A percentile compares a stretch with the other conserved stretches of the same genome.
phyloP scores from a whole-genome alignment of 1,284 basidiomycete genomes.

The Albatrellus sp. region DNA sequence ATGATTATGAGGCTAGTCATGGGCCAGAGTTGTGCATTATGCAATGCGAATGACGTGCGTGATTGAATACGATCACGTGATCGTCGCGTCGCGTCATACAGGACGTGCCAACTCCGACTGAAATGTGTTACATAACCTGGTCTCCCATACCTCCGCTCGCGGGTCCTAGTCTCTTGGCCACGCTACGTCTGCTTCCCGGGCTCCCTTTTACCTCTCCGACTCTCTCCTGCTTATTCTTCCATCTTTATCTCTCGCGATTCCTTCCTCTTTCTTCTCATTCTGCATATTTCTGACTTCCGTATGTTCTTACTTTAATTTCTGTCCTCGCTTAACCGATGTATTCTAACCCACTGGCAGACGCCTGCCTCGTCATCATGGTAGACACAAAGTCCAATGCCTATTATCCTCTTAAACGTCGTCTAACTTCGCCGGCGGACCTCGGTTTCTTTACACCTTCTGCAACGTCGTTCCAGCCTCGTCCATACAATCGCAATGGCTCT shows the following conservation, averaged over 20 bases:
- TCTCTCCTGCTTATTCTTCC: constrained; percentile 4
- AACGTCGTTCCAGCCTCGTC: constrained; percentile 44
- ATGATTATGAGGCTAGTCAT: too few relatives aligned
- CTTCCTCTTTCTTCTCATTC: constrained; percentile 4
- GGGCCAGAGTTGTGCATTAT: too few relatives aligned
- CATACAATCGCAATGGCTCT: constrained; percentile 32
- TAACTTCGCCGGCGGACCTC: constrained; percentile 30
- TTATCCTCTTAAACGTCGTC: constrained; percentile 35
- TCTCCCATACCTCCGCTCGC: not conserved
- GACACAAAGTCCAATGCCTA: constrained; percentile 10
- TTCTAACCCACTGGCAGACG: not conserved
- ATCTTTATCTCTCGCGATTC: constrained; percentile 1
- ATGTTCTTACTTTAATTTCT: not conserved
- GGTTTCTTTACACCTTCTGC: constrained; percentile 48
- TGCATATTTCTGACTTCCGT: constrained; percentile 1
- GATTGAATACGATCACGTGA: constrained; percentile 14
- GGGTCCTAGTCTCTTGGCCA: not conserved
- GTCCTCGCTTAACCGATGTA: not conserved
- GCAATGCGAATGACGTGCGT: too few relatives aligned
- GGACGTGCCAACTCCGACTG: constrained; percentile 28
- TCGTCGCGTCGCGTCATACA: constrained; percentile 6
- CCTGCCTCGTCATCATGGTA: constrained; percentile 5
- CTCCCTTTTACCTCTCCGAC: constrained; percentile 6
- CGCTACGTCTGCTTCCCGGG: not conserved
- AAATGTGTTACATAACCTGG: constrained; percentile 13